These are phyloP conservation scores for Syzygium jambos DNA, from an alignment of 345 rosid genomes.

Conservation along the genomic window DNA sequence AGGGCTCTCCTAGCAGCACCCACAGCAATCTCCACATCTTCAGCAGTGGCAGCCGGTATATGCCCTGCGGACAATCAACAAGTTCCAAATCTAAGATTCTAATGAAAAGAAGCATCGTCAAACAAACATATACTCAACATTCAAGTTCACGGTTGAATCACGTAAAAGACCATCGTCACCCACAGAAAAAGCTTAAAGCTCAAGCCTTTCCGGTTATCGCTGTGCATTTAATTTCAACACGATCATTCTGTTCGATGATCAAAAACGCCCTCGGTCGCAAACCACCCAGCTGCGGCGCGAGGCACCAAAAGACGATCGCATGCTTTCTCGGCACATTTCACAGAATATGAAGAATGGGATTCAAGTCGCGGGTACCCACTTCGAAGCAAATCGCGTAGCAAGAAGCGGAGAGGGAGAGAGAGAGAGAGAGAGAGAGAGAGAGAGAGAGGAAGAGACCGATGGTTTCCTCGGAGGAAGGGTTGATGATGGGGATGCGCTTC, in stretches of 20 bases:
- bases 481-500: constrained; percentile 62
- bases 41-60: constrained; percentile 89
- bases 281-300: not conserved
- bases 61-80: constrained; percentile 41
- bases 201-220: not conserved
- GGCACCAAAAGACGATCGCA: not conserved
- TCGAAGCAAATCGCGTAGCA: not conserved
- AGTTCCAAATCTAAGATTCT: not conserved
- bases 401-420: not conserved
- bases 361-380: not conserved
- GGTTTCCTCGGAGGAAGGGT: constrained; percentile 72
- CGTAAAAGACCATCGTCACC: not conserved
- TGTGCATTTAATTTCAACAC: not conserved
- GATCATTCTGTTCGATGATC: not conserved
- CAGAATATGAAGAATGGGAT: not conserved
- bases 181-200: not conserved
- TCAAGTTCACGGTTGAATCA: not conserved
- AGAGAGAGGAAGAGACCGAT: constrained; percentile 35
- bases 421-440: not conserved
- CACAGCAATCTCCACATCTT: constrained; percentile 93
- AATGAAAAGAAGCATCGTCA: not conserved
- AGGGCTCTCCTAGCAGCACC: constrained; percentile 77
- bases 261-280: not conserved
- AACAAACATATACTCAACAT: not conserved
- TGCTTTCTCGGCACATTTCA: not conserved